Conservation (phyloP, 306 rosid genomes). For the Ormosia emarginata region DNA sequence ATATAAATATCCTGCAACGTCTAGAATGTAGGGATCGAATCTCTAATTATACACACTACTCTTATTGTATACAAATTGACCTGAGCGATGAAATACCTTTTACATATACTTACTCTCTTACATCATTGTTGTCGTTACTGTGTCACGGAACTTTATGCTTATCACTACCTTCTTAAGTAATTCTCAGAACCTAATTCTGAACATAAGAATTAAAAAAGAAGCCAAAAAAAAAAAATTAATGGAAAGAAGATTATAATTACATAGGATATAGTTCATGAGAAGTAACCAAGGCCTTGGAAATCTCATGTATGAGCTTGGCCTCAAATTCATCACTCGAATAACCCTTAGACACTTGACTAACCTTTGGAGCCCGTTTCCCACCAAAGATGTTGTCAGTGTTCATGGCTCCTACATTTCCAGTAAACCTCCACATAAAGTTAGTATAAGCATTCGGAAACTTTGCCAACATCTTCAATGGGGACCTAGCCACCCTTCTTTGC, state of each 20-base stretch:
- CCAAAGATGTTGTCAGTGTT: slow-evolving; percentile 29
- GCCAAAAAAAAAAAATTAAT: not conserved
- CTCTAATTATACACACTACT: too few species aligned
- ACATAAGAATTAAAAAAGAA: not conserved
- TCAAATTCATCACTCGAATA: slow-evolving; percentile 37
- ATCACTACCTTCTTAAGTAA: too few species aligned
- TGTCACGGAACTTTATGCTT: too few species aligned
- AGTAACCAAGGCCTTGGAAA: slow-evolving; percentile 51
- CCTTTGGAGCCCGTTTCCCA: slow-evolving; percentile 29
- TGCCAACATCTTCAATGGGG: slow-evolving; percentile 49
- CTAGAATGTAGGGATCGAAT: too few species aligned
- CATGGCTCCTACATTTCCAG: too few species aligned
- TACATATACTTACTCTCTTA: too few species aligned
- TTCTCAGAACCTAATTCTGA: too few species aligned
- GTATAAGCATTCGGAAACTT: slow-evolving; percentile 44
- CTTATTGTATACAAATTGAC: too few species aligned
- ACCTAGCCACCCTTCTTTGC: slow-evolving; percentile 22
- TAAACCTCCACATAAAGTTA: slow-evolving; percentile 39
- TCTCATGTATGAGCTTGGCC: slow-evolving; percentile 49
- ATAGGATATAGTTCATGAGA: slow-evolving; percentile 37
- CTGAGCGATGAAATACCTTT: too few species aligned
- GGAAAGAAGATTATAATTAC: not conserved
- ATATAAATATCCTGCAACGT: too few species aligned
- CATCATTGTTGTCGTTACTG: too few species aligned
- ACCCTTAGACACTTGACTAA: not conserved